Percentiles rank a stretch among this genome's conserved stretches.
phyloP scores from a whole-genome alignment of 1,284 basidiomycete genomes.

The Malassezia arunalokei region DNA sequence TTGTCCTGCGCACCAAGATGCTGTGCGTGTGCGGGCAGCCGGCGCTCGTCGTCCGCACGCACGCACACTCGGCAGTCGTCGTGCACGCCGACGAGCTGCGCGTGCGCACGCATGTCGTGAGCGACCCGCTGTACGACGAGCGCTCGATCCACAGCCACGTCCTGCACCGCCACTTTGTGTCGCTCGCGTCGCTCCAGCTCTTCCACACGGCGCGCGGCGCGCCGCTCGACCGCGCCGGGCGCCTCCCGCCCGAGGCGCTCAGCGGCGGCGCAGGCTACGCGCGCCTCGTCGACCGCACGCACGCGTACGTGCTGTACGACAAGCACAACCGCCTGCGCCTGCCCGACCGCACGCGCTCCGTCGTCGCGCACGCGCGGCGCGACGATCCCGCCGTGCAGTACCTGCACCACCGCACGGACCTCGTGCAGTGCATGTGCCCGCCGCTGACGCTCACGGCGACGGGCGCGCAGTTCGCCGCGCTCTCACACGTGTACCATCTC shows the following conservation, averaged over 20 bases:
- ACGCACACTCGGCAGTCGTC: slow-evolving; percentile 59
- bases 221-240: slow-evolving; percentile 29
- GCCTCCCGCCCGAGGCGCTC: slow-evolving; percentile 69
- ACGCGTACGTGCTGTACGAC: slow-evolving; percentile 76
- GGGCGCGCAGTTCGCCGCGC: slow-evolving; percentile 69
- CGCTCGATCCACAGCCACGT: slow-evolving; percentile 76
- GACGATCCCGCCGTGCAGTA: slow-evolving; percentile 52
- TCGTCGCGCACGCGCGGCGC: slow-evolving; percentile 29
- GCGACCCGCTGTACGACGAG: slow-evolving; percentile 65
- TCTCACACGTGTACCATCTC: slow-evolving; percentile 77
- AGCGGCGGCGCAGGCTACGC: slow-evolving; percentile 49
- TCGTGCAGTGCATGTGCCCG: slow-evolving; percentile 67
- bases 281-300: slow-evolving; percentile 76
- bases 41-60: slow-evolving; percentile 66
- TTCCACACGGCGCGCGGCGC: slow-evolving; percentile 58
- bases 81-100: slow-evolving; percentile 72
- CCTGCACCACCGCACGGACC: slow-evolving; percentile 69
- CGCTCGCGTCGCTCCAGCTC: slow-evolving; percentile 68
- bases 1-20: slow-evolving; percentile 54
- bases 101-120: slow-evolving; percentile 66
- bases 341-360: slow-evolving; percentile 3
- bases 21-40: slow-evolving; percentile 78
- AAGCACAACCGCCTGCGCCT: slow-evolving; percentile 61
- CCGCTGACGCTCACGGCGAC: slow-evolving; percentile 67
- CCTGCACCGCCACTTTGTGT: slow-evolving; percentile 67